These are phyloP conservation scores for Hypoxylon crocopeplum DNA, from an alignment of 495 filamentous ascomycete genomes.

Conservation along the genomic window DNA sequence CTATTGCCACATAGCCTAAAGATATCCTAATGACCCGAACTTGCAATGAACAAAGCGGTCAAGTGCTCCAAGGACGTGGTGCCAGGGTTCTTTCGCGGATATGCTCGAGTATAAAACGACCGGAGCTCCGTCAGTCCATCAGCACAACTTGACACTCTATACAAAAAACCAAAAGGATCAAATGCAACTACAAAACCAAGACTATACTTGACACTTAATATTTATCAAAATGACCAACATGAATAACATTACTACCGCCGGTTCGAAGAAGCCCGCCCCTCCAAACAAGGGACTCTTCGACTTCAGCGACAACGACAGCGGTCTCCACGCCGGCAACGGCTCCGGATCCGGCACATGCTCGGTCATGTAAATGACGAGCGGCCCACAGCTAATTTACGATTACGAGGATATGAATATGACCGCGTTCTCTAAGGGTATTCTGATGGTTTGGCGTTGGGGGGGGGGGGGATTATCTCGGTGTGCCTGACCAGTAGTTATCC, in stretches of 20 bases:
- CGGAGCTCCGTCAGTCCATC: background rate
- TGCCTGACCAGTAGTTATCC: background rate
- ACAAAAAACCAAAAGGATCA: constrained; percentile 2
- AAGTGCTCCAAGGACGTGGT: background rate
- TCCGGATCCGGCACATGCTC: constrained; percentile 15
- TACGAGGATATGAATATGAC: constrained; percentile 13
- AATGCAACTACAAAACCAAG: background rate
- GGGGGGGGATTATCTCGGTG: constrained; percentile 1
- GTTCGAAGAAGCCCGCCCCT: constrained; percentile 20
- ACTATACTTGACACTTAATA: background rate
- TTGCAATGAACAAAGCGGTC: background rate
- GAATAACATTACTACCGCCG: constrained; percentile 18
- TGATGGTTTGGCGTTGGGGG: constrained; percentile 1
- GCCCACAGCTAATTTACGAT: background rate
- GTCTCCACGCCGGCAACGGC: constrained; percentile 1
- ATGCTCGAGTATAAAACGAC: background rate
- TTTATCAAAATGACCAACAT: constrained; percentile 16
- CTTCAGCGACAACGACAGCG: constrained; percentile 26
- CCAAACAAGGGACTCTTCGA: constrained; percentile 34
- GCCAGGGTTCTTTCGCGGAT: background rate
- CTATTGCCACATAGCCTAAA: background rate
- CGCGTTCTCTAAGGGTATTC: background rate
- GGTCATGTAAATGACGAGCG: constrained; percentile 18
- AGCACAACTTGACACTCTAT: background rate
- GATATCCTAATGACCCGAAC: no score